Base-by-base conservation (phyloP, 305 asterid species). In the Fraxinus albicans region DNA sequence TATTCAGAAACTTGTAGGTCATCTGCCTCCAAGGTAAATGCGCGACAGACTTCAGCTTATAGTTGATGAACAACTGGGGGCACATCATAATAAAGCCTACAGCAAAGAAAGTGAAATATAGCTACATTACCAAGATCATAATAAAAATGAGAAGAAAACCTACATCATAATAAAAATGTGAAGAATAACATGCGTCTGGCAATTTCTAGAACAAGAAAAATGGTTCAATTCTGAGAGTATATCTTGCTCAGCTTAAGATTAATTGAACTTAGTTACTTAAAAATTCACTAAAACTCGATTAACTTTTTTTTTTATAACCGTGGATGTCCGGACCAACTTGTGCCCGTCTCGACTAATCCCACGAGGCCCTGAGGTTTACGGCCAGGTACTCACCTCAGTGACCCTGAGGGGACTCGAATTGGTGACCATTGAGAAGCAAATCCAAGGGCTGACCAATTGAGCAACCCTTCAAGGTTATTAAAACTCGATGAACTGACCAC, bases 21-120 rank as follows among this genome's bases (percentile, higher is more conserved):
- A 96, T 94, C 85, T 96, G 99, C 89, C 99, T 94, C 99, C 99
- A 96, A 86, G 99, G 99, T 69, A 96, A 79, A 88, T 96, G 99
- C 36, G 99, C 98, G 79, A 96, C 99, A 36, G 99, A 94, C 88
- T 94, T 83, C 81, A 96, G 89, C 92, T 96, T 96, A 86, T 94
- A 96, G 85, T 96, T 96, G 87, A 94, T 93, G 76, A 96, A 96
- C 85, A 93, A 89, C 89, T 96, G 99, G 40, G 99, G 99, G 91
- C 99, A 96, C 99, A 96, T 96, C 99, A 96, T 96, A 73, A 94
- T 86, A 86, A 96, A 96, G 84, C 98, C 98, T 96, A 94, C 87
- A 77, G 80, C 86, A 83, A 55, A 80, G 42, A 69, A 78, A 84
- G 65, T 29, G 15, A 72, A 84, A 77, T 38, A 34, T 36, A 21